A percentile compares a stretch with the other conserved stretches of the same genome.
Evolutionary conservation across 2,329 filamentous ascomycete species (phyloP).

Genomic region (Colletotrichum simmondsii): DNA sequence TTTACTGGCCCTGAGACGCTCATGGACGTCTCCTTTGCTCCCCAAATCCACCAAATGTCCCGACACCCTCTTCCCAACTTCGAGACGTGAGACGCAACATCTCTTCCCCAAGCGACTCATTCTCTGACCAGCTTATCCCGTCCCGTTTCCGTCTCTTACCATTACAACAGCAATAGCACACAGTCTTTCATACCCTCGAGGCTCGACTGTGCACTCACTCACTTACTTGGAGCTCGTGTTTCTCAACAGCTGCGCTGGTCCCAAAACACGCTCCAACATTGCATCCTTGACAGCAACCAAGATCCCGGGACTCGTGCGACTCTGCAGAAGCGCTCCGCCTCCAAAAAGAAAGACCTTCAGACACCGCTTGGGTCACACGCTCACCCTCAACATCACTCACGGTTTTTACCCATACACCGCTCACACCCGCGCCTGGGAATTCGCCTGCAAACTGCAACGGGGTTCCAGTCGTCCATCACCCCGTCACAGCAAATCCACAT

Average conservation of each 20-base stretch:
- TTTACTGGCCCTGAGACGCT: constrained; percentile 22
- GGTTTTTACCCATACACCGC: not conserved
- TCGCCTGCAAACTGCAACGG: constrained; percentile 2
- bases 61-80: constrained; percentile 33
- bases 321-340: constrained; percentile 16
- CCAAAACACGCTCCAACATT: constrained; percentile 31
- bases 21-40: constrained; percentile 10
- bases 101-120: constrained; percentile 26
- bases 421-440: not conserved
- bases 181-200: too few relatives aligned
- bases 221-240: constrained; percentile 11
- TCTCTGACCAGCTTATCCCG: constrained; percentile 32
- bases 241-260: constrained; percentile 26
- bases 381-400: not conserved
- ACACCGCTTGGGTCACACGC: constrained; percentile 26
- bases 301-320: constrained; percentile 32
- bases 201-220: not conserved
- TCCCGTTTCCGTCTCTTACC: constrained; percentile 23
- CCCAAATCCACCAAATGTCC: constrained; percentile 27
- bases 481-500: constrained; percentile 23
- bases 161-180: not conserved
- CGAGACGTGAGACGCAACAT: constrained; percentile 34
- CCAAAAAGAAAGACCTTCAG: constrained; percentile 2
- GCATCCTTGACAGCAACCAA: constrained; percentile 34
- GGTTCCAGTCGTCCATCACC: constrained; percentile 11